Evolutionary conservation across 371 early-diverging fungal species (phyloP).

Genomic region (Thermomucor indicae-seudaticae): DNA sequence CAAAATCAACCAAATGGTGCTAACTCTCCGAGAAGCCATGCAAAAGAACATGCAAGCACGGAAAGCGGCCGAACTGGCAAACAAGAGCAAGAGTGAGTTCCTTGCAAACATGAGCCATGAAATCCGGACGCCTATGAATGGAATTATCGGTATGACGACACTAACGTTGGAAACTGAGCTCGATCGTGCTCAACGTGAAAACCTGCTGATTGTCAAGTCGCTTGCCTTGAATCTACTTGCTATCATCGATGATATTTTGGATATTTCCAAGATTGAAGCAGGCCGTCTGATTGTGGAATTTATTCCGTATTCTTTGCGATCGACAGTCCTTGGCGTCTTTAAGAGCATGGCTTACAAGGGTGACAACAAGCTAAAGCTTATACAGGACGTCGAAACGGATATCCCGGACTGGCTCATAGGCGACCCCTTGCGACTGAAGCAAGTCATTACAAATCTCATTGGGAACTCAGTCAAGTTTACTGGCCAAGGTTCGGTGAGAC

Average conservation of each 20-base stretch:
- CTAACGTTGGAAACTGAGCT: constrained; percentile 40
- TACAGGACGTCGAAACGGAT: constrained; percentile 17
- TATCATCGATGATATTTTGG: constrained; percentile 57
- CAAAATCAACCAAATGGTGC: constrained; percentile 67
- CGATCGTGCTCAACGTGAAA: constrained; percentile 33
- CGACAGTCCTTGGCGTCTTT: not conserved
- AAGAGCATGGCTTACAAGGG: constrained; percentile 36
- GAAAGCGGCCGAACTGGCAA: constrained; percentile 44
- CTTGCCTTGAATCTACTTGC: constrained; percentile 38
- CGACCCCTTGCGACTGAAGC: constrained; percentile 26
- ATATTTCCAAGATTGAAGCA: constrained; percentile 55
- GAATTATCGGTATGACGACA: constrained; percentile 44
- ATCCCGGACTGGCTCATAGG: not conserved
- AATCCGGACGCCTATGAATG: constrained; percentile 50
- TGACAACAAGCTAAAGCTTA: constrained; percentile 33
- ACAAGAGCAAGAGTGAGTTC: constrained; percentile 55
- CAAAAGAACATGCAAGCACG: constrained; percentile 56
- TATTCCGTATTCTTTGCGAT: not conserved
- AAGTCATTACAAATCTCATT: constrained; percentile 32
- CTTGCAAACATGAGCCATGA: constrained; percentile 47
- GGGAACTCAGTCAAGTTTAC: constrained; percentile 13
- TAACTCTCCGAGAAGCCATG: constrained; percentile 58
- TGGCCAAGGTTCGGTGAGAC: not conserved
- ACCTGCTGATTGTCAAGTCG: constrained; percentile 40
- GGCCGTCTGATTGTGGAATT: constrained; percentile 41